Evolutionary conservation across 768 basidiomycete species (phyloP).

Genomic region (Phylloporus arenicola): DNA sequence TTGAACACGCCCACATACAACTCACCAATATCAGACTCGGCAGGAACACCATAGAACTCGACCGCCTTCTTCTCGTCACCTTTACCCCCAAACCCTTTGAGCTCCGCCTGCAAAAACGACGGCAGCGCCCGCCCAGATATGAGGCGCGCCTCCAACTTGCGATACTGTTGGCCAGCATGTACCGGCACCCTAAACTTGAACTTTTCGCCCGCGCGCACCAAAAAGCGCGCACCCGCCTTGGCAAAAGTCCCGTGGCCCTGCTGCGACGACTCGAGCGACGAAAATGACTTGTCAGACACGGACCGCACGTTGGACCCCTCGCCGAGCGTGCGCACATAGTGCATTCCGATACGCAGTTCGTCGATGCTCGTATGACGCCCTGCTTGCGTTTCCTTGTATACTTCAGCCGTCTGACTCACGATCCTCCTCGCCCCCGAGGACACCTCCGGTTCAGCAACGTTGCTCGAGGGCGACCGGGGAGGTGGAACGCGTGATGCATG

Average conservation of each 20-base stretch:
- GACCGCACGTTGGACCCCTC: slow-evolving; percentile 39
- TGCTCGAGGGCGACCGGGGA: slow-evolving; percentile 41
- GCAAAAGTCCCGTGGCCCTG: slow-evolving; percentile 28
- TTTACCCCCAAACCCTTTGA: slow-evolving; percentile 32
- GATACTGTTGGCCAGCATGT: slow-evolving; percentile 21
- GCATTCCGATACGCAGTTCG: slow-evolving; percentile 63
- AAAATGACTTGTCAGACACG: slow-evolving; percentile 45
- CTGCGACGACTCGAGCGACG: slow-evolving; percentile 58
- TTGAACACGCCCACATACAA: slow-evolving; percentile 52
- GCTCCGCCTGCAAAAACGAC: slow-evolving; percentile 49
- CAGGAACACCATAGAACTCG: slow-evolving; percentile 53
- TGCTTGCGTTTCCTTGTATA: slow-evolving; percentile 38
- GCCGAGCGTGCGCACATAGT: slow-evolving; percentile 66
- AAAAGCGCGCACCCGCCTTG: slow-evolving; percentile 32
- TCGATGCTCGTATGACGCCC: slow-evolving; percentile 45
- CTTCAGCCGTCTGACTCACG: slow-evolving; percentile 61
- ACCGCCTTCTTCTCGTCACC: slow-evolving; percentile 43
- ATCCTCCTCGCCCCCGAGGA: slow-evolving; percentile 37
- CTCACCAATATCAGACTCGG: slow-evolving; percentile 47
- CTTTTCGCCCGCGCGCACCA: slow-evolving; percentile 51
- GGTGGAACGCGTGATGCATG: slow-evolving; percentile 61
- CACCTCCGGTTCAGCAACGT: slow-evolving; percentile 14
- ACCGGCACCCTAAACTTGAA: slow-evolving; percentile 56
- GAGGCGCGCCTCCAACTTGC: slow-evolving; percentile 44
- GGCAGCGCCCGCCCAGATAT: slow-evolving; percentile 51